Conservation (phyloP, 2,329 filamentous ascomycete species). For the Pyrenochaeta sp. region DNA sequence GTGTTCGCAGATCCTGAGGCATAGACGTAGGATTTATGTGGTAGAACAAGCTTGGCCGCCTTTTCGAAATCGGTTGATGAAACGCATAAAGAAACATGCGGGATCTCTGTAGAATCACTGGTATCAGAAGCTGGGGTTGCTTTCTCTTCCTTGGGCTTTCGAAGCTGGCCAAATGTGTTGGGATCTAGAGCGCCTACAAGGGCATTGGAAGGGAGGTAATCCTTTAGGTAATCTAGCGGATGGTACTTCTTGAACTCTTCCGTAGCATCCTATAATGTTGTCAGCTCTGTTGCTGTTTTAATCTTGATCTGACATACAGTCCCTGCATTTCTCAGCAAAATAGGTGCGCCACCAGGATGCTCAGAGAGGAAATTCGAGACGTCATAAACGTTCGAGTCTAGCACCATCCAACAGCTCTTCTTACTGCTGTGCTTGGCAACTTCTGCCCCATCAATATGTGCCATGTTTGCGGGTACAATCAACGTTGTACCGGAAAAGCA, state of each 20-base stretch:
- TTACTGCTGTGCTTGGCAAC: conserved; percentile 43
- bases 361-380: conserved; percentile 68
- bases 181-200: conserved; percentile 40
- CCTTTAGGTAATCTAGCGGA: conserved; percentile 37
- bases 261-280: conserved; percentile 37
- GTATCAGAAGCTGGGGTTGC: conserved; percentile 24
- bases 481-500: too few species aligned
- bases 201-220: conserved; percentile 37
- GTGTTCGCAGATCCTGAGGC: conserved; percentile 46
- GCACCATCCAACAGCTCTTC: conserved; percentile 67
- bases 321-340: conserved; percentile 53
- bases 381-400: conserved; percentile 72
- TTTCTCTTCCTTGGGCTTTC: conserved; percentile 28
- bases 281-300: conserved; percentile 8
- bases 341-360: conserved; percentile 66
- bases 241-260: conserved; percentile 47
- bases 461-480: conserved; percentile 27
- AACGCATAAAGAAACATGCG: conserved; percentile 41
- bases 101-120: conserved; percentile 30
- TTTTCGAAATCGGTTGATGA: conserved; percentile 42
- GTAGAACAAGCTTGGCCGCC: conserved; percentile 40
- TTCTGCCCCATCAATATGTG: conserved; percentile 40
- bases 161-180: conserved; percentile 39
- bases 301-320: conserved; percentile 34
- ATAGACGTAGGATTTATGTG: conserved; percentile 44